These are phyloP conservation scores for Beverwykella pulmonaria DNA, from an alignment of 495 filamentous ascomycete species.

Conservation along the genomic window DNA sequence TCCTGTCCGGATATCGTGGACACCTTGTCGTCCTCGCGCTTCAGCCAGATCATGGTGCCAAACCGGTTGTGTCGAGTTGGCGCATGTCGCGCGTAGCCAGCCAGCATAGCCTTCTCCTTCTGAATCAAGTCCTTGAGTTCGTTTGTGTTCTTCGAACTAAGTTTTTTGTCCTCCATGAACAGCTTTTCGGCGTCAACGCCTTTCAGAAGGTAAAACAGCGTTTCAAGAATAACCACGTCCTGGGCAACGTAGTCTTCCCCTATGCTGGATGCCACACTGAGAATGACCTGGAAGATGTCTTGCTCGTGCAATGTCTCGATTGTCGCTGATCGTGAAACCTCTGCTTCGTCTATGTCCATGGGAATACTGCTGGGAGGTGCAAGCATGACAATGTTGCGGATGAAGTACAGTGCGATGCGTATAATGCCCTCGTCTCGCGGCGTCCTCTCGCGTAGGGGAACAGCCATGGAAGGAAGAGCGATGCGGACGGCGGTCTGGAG, in stretches of 20 bases:
- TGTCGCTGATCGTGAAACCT: constrained; percentile 82
- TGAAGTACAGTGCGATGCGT: constrained; percentile 82
- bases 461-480: constrained; percentile 84
- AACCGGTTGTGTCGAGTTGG: constrained; percentile 92
- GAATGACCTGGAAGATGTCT: constrained; percentile 80
- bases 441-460: constrained; percentile 72
- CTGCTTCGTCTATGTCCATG: constrained; percentile 76
- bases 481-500: constrained; percentile 77
- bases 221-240: constrained; percentile 83
- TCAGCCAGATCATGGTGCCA: constrained; percentile 96
- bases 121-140: constrained; percentile 74
- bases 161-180: constrained; percentile 77
- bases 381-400: constrained; percentile 87
- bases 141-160: constrained; percentile 65
- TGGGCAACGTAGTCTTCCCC: constrained; percentile 88
- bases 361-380: constrained; percentile 62
- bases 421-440: constrained; percentile 89
- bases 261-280: constrained; percentile 87
- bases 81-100: constrained; percentile 74
- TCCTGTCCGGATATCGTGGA: constrained; percentile 88
- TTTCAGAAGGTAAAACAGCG: constrained; percentile 88
- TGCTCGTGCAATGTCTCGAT: constrained; percentile 88
- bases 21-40: constrained; percentile 74
- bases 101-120: constrained; percentile 78
- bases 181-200: constrained; percentile 83